These are phyloP conservation scores for Porogramme epimiltina DNA, from an alignment of 1,284 basidiomycete species.

Conservation along the genomic window DNA sequence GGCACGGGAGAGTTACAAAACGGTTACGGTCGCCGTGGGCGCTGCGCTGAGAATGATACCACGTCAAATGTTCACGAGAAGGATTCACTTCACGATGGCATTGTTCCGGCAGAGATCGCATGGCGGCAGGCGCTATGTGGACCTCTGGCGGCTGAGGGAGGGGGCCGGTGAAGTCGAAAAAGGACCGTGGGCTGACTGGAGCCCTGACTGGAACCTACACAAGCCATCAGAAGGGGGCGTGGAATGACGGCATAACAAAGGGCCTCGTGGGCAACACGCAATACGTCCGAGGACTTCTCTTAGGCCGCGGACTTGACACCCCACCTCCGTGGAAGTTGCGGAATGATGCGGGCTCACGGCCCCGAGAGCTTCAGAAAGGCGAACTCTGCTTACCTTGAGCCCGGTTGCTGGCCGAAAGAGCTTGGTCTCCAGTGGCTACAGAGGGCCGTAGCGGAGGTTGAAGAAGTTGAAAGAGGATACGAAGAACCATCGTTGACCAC, in stretches of 20 bases:
- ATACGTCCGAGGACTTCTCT: constrained; percentile 19
- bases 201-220: not conserved
- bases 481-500: no score
- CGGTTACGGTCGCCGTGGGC: constrained; percentile 6
- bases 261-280: constrained; percentile 2
- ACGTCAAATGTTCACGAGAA: no score
- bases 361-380: not conserved
- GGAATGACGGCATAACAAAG: constrained; percentile 11
- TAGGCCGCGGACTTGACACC: constrained; percentile 18
- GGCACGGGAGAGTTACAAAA: not conserved
- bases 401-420: not conserved
- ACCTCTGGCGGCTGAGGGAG: constrained; percentile 2
- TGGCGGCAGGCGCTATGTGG: no score
- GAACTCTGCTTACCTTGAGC: not conserved
- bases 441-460: not conserved
- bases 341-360: constrained; percentile 15
- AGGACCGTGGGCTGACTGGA: not conserved
- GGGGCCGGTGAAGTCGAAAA: not conserved
- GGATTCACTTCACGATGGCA: no score
- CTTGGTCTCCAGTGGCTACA: not conserved
- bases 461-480: not conserved
- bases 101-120: no score
- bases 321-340: constrained; percentile 11
- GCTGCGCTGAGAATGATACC: not conserved
- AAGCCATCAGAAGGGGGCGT: constrained; percentile 14